A percentile compares a stretch with the other conserved stretches of the same genome.
Evolutionary conservation across 2,329 filamentous ascomycete species (phyloP).

Genomic region (Thielaviopsis cerberus): DNA sequence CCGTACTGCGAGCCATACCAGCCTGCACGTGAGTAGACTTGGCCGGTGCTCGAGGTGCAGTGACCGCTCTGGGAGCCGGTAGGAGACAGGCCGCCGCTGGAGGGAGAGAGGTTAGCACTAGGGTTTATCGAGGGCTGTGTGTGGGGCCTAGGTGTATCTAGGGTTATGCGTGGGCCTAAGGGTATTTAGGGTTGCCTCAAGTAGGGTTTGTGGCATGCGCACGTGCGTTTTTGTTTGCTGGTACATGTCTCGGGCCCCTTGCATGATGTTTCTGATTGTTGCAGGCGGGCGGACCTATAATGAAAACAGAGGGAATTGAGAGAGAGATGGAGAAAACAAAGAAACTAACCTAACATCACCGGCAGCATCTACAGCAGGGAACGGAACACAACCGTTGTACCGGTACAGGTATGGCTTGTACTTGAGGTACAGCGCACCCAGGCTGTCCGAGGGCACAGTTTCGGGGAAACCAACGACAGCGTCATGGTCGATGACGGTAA

Average conservation of each 20-base stretch:
- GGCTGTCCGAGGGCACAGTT: conserved; percentile 17
- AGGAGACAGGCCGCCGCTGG: conserved; percentile 20
- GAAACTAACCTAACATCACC: conserved; percentile 35
- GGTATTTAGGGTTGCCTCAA: neutral
- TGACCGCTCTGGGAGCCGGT: conserved; percentile 17
- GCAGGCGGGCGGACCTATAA: neutral
- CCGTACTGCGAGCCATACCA: conserved; percentile 17
- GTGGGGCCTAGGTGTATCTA: no score
- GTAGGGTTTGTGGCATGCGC: neutral
- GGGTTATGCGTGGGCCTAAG: no score
- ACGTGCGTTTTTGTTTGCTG: neutral
- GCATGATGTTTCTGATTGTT: neutral
- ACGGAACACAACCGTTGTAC: conserved; percentile 44
- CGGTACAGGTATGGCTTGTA: conserved; percentile 19
- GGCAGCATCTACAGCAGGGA: conserved; percentile 37
- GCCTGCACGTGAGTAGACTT: conserved; percentile 22
- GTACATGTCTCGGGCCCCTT: neutral
- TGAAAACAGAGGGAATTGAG: neutral
- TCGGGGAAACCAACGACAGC: conserved; percentile 19
- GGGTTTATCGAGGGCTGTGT: no score
- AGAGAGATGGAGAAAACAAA: neutral
- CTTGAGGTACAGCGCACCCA: conserved; percentile 18
- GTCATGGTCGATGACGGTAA: conserved; percentile 16
- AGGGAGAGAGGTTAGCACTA: neutral
- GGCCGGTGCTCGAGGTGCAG: conserved; percentile 20